Evolutionary conservation across 1,284 basidiomycete species (phyloP), one percentile per base, ranked within the genome.

Genomic region (Coriolopsis trogii): DNA sequence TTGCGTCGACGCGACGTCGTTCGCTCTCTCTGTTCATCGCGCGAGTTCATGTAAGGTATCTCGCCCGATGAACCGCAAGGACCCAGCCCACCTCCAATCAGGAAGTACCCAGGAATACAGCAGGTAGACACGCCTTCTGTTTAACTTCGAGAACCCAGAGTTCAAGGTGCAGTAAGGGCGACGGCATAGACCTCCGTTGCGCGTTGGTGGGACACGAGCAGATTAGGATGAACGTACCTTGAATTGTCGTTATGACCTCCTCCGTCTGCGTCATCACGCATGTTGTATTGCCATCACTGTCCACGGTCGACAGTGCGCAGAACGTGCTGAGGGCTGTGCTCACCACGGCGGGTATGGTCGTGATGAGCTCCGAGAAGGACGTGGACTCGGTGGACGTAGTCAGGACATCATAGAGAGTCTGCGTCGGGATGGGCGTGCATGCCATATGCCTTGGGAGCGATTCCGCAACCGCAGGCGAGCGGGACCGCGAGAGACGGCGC

Each of bases 371-470:
- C 7, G 59, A 53, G 47, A 57, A 50, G 24, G 62, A 54, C 24
- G 58, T 58, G 23, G 55, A 50, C 33, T 43, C 41, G 33, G 43
- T 55, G 20, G 56, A 60, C 23, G 56, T 57, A 47, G 60, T 60
- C 49, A 62, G 16, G 18, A 61, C 51, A 30, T 59, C 58, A 59
- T 60, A 64, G 26, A 57, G 59, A 33, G 63, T 63, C 49, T 58
- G 53, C 13, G 66, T 65, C 44, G 63, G 60, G 51, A 60, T 62
- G 50, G 63, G 60, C 43, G 55, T 58, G 60, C 67, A 67, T 59
- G 66, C 63, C 67, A 67, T 68, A 41, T 49, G 50, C 46, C 42
- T 41, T 33, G 36, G 37, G 13, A n/a, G 24, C 10, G 16, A 36
- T 41, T 18, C 26, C 41, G 28, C 41, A 30, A 23, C 12, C 41